phyloP scores from a whole-genome alignment of 306 rosid species.

The Amphicarpaea edgeworthii region DNA sequence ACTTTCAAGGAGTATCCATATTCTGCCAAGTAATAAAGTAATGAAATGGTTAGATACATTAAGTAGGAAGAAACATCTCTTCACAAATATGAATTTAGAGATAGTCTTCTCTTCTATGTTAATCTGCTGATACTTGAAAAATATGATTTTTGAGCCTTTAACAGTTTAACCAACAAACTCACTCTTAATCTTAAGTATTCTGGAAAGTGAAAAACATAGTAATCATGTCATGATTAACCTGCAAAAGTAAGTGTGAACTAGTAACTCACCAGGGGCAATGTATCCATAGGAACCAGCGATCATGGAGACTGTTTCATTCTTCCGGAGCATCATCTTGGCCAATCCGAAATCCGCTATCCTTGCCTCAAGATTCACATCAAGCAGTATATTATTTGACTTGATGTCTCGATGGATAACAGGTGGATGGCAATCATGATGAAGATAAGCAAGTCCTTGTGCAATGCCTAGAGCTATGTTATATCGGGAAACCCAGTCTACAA shows the following conservation, averaged over 20 bases:
- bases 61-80: constrained; percentile 23
- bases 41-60: constrained; percentile 34
- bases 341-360: constrained; percentile 93
- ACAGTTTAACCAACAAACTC: background rate
- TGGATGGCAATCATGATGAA: constrained; percentile 95
- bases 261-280: constrained; percentile 90
- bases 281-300: constrained; percentile 97
- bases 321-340: constrained; percentile 87
- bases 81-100: constrained; percentile 1
- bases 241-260: background rate
- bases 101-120: background rate
- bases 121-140: background rate
- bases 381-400: constrained; percentile 89
- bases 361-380: constrained; percentile 85
- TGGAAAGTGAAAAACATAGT: constrained; percentile 15
- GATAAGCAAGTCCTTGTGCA: constrained; percentile 91
- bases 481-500: constrained; percentile 87
- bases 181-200: background rate
- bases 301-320: constrained; percentile 92
- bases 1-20: constrained; percentile 93
- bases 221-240: background rate
- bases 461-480: constrained; percentile 90
- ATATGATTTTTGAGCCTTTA: background rate
- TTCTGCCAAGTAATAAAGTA: constrained; percentile 59
- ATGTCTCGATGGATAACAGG: constrained; percentile 92